Evolutionary conservation across 2,329 filamentous ascomycete species (phyloP), one percentile per base, ranked within the genome.

Genomic region (Botrytis galanthina): DNA sequence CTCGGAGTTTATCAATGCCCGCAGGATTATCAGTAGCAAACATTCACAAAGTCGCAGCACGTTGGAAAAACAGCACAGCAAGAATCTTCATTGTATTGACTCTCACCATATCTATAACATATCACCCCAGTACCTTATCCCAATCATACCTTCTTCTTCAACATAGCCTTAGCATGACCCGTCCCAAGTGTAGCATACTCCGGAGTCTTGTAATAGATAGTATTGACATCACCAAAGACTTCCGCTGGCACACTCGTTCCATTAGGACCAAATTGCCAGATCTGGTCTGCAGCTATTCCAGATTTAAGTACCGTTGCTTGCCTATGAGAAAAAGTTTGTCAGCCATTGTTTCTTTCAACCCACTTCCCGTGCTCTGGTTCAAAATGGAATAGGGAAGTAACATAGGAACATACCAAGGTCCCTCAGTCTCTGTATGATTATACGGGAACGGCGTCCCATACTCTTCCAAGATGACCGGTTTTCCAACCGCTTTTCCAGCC

Each of bases 391-490:
- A 16, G 20, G 32, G n/a, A 39, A 7, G n/a, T 4, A 59, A 59
- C 1, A 29, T 35, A 7, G 39, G 29, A 68, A 29, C 70, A 42
- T 67, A 72, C 62, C 62, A 80, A 54, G 77, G 78, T 16, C 60
- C 73, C 29, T 77, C 76, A 7, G 73, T 75, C 66, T 59, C 74
- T 1, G 73, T 77, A 59, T 80, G 78, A 60, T 79, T 78, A 44
- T 73, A 42, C 16, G 75, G 75, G 66, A 78, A 78, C 1, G 76
- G 75, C 8, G 76, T 74, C 16, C 82, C 82, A 69, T 83, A 84
- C 74, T 84, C 82, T 72, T 84, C 83, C 29, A 83, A 78, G 29
- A 84, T 73, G 69, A 81, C 80, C 4, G 83, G 82, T 74, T 84
- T 85, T 48, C 81, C 81, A n/a, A 81, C 75, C 39, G 79, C 73